A percentile compares a stretch with the other conserved stretches of the same genome.
phyloP scores from a whole-genome alignment of 345 rosid species.

The Camelina sativa region DNA sequence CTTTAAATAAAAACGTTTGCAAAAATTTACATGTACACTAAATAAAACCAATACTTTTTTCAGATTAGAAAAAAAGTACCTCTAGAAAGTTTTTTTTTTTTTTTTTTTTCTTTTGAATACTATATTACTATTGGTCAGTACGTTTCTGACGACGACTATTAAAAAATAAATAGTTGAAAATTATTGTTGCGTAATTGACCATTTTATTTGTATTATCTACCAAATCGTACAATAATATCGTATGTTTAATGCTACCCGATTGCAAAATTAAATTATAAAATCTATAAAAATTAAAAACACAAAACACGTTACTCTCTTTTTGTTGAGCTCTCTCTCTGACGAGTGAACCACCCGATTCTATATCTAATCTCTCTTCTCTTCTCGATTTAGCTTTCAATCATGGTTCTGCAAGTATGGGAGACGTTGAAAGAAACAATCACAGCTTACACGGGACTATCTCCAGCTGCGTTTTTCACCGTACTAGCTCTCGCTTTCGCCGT shows the following conservation, averaged over 20 bases:
- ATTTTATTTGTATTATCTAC: no score
- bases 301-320: not conserved
- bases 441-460: slow-evolving; percentile 89
- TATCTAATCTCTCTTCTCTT: not conserved
- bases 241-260: not conserved
- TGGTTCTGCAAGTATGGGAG: slow-evolving; percentile 92
- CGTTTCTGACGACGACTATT: no score
- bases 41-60: no score
- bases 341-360: slow-evolving; percentile 11
- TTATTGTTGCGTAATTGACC: no score
- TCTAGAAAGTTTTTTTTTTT: no score
- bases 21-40: no score
- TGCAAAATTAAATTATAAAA: not conserved
- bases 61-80: no score
- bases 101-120: no score
- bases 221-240: no score
- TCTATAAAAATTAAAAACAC: not conserved
- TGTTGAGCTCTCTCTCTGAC: slow-evolving; percentile 2
- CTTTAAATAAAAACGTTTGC: no score
- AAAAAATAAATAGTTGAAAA: no score
- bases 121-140: no score
- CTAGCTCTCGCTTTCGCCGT: slow-evolving; percentile 72
- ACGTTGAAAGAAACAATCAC: slow-evolving; percentile 77
- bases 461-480: slow-evolving; percentile 77
- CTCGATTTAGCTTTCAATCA: slow-evolving; percentile 32